phyloP scores from a whole-genome alignment of 1,284 basidiomycete species.

The Boletellus dicymbophilus region DNA sequence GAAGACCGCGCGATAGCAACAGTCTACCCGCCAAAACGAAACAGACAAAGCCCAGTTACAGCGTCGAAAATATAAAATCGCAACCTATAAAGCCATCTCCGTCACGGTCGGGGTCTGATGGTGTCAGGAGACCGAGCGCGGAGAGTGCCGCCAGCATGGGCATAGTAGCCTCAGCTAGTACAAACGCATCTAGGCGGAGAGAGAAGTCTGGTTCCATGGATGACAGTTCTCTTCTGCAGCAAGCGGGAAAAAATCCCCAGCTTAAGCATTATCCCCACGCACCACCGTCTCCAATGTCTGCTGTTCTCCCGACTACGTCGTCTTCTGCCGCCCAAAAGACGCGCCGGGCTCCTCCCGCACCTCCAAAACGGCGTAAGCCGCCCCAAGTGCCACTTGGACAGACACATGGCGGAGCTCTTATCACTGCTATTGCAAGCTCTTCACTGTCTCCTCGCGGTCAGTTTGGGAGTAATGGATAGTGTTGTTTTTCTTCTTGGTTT shows the following conservation, averaged over 20 bases:
- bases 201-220: conserved; percentile 38
- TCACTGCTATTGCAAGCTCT: conserved; percentile 49
- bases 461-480: conserved; percentile 16
- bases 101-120: conserved; percentile 40
- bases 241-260: conserved; percentile 15
- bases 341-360: conserved; percentile 47
- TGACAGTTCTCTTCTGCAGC: conserved; percentile 19
- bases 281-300: conserved; percentile 18
- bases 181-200: conserved; percentile 23
- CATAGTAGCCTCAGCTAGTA: conserved; percentile 40
- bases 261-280: conserved; percentile 15
- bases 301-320: conserved; percentile 13
- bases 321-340: conserved; percentile 11
- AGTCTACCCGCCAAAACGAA: conserved; percentile 36
- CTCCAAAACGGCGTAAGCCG: conserved; percentile 63
- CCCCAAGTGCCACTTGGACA: conserved; percentile 57
- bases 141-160: conserved; percentile 55
- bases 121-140: conserved; percentile 45
- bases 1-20: conserved; percentile 26
- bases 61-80: conserved; percentile 52
- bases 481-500: conserved; percentile 1
- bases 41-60: conserved; percentile 58
- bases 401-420: conserved; percentile 47
- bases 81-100: conserved; percentile 19
- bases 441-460: conserved; percentile 11